Base-by-base conservation (phyloP, 352 stramenopile genomes). In the Phytophthora lateralis region DNA sequence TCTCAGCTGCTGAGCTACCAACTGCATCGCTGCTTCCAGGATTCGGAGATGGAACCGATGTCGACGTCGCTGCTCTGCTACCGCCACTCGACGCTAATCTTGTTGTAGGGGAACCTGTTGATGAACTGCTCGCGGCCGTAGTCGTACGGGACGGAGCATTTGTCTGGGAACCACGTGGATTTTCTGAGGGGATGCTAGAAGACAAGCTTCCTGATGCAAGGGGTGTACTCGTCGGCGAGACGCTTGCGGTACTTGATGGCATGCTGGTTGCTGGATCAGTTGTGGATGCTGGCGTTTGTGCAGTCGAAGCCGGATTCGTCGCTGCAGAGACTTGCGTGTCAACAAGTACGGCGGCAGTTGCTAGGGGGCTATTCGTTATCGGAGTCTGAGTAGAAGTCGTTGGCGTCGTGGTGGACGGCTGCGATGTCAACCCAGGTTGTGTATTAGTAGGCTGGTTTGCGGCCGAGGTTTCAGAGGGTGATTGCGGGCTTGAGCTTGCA, bases 271-370 rank as follows among this genome's bases (percentile, higher is more conserved):
- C 51, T 60, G 50, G 34, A 43, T 60, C 18, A 46, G 34, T 5
- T 35, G 24, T 55, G 3, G 55, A 21, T 21, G 29, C 37, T 37
- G 55, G 27, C 18, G 60, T 55, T 55, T 32, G 48, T 34, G 34
- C 12, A 26, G 2, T 55, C 9, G 47, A 42, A 32, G 41, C 6
- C 20, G 41, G 41, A 30, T 32, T 47, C 15, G 41, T 47, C 21
- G 20, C 41, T 54, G 18, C 47, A 30, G 47, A 30, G 30, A 18
- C 20, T 52, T 43, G 48, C 32, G 57, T 43, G 15, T 60, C 58
- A 38, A 42, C 39, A 55, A 59, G 21, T 44, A 50, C 37, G 10
- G 58, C 32, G 15, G 37, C 11, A 8, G 58, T 53, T 27, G 21
- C 32, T 14, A 54, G 15, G 18, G 57, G 57, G 12, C 29, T 49